Evolutionary conservation across 2,329 filamentous ascomycete species (phyloP), one percentile per base, ranked within the genome.

Genomic region (Talaromyces piceae): DNA sequence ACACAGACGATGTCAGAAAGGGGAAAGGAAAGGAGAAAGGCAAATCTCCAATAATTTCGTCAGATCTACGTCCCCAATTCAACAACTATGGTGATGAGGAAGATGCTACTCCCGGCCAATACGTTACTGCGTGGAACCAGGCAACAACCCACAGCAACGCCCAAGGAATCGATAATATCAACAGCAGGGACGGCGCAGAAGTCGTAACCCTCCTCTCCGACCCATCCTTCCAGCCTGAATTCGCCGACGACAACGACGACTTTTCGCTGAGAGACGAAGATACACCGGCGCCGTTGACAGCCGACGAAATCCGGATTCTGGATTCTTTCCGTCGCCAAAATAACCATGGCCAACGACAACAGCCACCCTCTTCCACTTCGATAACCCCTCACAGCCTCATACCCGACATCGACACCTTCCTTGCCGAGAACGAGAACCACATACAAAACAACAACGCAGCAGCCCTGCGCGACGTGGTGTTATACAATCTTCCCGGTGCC

Each of bases 121-220:
- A 37, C 33, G 33, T 18, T n/a, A 18, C 33, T n/a, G 33, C 33
- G 0, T 37, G 33, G 33, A 37, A 18, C 33, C 33, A 13, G 6
- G 12, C 13, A n/a, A 18, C 16, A 18, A 16, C 31, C 2, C 31
- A 30, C 27, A 30, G 33, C 16, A 37, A 20, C 33, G 12, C n/a
- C 18, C 31, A 37, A 37, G 18, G 1, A 37, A 41, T 8, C 39
- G 13, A 7, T 20, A n/a, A 7, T 18, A 33, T 22, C 43, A 6
- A 27, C 25, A 16, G 7, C 0, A 5, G 4, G 26, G 74, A 77
- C 56, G 74, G 74, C 23, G 56, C 62, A 30, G 73, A 64, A 3
- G 72, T 76, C 4, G 48, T 72, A 8, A 58, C 60, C n/a, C 60
- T 77, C 23, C 65, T 77, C 8, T 54, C 62, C 2, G 57, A 65